Evolutionary conservation across 495 filamentous ascomycete genomes (phyloP).

Genomic region (Astrothelium subdiscretum): DNA sequence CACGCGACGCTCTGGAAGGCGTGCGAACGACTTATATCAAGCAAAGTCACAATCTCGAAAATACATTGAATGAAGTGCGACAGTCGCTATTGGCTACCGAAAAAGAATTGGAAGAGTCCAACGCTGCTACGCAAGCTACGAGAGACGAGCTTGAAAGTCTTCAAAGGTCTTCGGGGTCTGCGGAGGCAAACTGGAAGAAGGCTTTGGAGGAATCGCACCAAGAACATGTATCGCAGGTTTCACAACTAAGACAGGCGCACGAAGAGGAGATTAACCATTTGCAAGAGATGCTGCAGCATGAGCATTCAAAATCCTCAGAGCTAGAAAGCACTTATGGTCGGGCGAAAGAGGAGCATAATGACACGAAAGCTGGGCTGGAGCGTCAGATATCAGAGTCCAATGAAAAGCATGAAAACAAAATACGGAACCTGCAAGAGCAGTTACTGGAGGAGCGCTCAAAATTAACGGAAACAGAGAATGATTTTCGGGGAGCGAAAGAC

Average conservation of each 20-base stretch:
- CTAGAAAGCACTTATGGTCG: slow-evolving; percentile 3
- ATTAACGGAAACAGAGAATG: not conserved
- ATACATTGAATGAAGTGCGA: not conserved
- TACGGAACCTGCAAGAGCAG: not conserved
- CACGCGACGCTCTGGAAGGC: not conserved
- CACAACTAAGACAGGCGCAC: not conserved
- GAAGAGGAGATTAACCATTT: slow-evolving; percentile 1
- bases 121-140: not conserved
- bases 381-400: not conserved
- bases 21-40: not conserved
- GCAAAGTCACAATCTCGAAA: not conserved
- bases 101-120: not conserved
- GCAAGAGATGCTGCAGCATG: not conserved
- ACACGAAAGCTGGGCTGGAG: not conserved
- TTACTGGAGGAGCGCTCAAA: not conserved
- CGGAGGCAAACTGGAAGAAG: not conserved
- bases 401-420: not conserved
- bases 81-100: not conserved
- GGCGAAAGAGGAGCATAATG: slow-evolving; percentile 6
- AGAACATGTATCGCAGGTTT: not conserved
- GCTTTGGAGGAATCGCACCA: not conserved
- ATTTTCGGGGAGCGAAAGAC: not conserved
- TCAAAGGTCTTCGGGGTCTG: not conserved
- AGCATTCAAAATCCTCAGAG: not conserved
- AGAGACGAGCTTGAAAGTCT: slow-evolving; percentile 4